Evolutionary conservation across 805 yeast genomes (phyloP).

Genomic region (Candida coquimbonensis): DNA sequence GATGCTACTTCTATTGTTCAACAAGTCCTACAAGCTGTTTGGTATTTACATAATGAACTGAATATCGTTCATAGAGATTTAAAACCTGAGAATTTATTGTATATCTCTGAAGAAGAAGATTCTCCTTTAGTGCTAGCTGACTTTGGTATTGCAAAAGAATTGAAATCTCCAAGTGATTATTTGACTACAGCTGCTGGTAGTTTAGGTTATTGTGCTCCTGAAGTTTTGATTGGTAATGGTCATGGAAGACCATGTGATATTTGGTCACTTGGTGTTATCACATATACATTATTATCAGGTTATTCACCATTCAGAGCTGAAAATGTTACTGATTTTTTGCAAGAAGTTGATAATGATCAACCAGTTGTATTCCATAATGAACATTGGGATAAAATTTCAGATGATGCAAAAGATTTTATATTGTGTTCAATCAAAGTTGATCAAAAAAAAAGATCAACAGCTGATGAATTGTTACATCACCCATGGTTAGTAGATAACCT

Average conservation of each 20-base stretch:
- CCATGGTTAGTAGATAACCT: conserved; percentile 63
- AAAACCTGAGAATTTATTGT: conserved; percentile 89
- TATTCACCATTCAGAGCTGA: conserved; percentile 89
- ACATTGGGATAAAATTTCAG: conserved; percentile 79
- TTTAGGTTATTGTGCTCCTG: conserved; percentile 97
- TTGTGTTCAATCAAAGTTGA: conserved; percentile 60
- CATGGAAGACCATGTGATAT: conserved; percentile 95
- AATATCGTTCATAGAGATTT: conserved; percentile 91
- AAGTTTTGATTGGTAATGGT: conserved; percentile 71
- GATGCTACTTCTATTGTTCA: conserved; percentile 74
- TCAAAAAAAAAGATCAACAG: conserved; percentile 64
- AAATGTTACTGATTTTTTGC: conserved; percentile 69
- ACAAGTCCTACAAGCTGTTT: conserved; percentile 72
- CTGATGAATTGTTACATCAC: conserved; percentile 54
- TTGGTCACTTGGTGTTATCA: conserved; percentile 92
- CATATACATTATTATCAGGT: conserved; percentile 86
- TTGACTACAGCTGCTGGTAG: conserved; percentile 80
- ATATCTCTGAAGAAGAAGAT: conserved; percentile 47
- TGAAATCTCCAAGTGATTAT: conserved; percentile 52
- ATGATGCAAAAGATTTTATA: conserved; percentile 76
- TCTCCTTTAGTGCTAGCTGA: conserved; percentile 85
- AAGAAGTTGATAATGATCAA: conserved; percentile 64
- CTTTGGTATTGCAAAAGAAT: conserved; percentile 87
- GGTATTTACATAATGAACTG: conserved; percentile 58
- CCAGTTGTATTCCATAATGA: conserved; percentile 81